phyloP scores from a whole-genome alignment of 2,329 filamentous ascomycete species.

The Fusarium globosum region DNA sequence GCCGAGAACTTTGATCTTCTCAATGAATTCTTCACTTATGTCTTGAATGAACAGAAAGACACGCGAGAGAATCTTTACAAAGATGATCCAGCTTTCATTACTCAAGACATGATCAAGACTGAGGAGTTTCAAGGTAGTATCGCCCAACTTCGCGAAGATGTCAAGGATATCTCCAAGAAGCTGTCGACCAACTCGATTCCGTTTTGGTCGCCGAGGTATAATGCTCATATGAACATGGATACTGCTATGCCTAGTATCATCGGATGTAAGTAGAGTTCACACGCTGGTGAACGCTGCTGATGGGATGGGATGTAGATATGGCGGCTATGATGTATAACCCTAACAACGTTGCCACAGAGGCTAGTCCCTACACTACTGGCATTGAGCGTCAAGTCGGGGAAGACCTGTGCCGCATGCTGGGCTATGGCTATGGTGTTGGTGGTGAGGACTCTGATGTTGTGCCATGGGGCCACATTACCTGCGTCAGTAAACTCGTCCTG shows the following conservation, averaged over 20 bases:
- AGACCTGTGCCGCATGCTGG: neutral
- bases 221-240: conserved; percentile 6
- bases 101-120: neutral
- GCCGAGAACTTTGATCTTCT: conserved; percentile 5
- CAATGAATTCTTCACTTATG: neutral
- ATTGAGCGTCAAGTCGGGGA: neutral
- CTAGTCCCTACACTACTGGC: neutral
- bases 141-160: neutral
- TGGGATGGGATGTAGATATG: neutral
- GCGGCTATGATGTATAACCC: neutral
- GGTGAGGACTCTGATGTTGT: neutral
- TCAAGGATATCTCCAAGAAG: neutral
- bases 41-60: neutral
- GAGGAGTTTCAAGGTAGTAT: neutral
- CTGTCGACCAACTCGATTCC: neutral
- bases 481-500: neutral
- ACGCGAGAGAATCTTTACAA: neutral
- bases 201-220: neutral
- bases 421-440: neutral
- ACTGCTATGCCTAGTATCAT: neutral
- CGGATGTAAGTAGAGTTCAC: neutral
- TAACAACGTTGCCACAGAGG: neutral
- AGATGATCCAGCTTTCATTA: neutral
- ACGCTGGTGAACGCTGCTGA: accelerated
- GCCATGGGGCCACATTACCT: neutral